These are phyloP conservation scores for Acacia melanoxylon DNA, from an alignment of 306 rosid species.

Conservation along the genomic window DNA sequence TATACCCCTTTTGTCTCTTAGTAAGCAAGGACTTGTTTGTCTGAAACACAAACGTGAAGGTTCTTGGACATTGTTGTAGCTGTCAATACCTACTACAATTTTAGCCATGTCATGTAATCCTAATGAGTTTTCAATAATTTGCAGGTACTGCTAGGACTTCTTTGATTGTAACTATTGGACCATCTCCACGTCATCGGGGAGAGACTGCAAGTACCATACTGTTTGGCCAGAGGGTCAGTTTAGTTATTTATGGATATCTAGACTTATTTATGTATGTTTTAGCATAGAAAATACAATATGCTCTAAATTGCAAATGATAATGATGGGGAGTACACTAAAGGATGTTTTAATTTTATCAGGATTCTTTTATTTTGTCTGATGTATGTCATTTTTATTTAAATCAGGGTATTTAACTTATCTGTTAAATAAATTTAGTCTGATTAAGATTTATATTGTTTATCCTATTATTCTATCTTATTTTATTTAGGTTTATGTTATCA, in stretches of 20 bases:
- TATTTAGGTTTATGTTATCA: not conserved
- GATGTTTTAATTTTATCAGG: not conserved
- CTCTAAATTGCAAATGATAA: not conserved
- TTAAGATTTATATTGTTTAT: not conserved
- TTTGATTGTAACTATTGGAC: constrained; percentile 92
- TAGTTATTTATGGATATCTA: constrained; percentile 24
- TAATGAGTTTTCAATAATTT: constrained; percentile 6
- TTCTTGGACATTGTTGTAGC: constrained; percentile 8
- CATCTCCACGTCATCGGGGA: constrained; percentile 98
- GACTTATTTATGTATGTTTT: constrained; percentile 2
- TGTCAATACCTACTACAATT: constrained; percentile 14
- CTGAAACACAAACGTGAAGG: not conserved
- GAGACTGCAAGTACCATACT: constrained; percentile 94
- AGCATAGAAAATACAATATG: constrained; percentile 7
- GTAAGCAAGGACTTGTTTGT: not conserved
- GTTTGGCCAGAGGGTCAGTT: constrained; percentile 94
- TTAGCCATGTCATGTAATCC: not conserved
- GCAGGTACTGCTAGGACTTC: constrained; percentile 99
- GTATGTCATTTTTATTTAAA: not conserved
- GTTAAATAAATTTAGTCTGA: not conserved
- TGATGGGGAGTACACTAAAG: not conserved
- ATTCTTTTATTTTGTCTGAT: not conserved
- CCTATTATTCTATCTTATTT: not conserved
- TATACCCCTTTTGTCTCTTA: not conserved
- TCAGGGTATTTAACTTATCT: not conserved